Evolutionary conservation across 2,329 filamentous ascomycete genomes (phyloP), one percentile per base, ranked within the genome.

Genomic region (Clarireedia hainanense): DNA sequence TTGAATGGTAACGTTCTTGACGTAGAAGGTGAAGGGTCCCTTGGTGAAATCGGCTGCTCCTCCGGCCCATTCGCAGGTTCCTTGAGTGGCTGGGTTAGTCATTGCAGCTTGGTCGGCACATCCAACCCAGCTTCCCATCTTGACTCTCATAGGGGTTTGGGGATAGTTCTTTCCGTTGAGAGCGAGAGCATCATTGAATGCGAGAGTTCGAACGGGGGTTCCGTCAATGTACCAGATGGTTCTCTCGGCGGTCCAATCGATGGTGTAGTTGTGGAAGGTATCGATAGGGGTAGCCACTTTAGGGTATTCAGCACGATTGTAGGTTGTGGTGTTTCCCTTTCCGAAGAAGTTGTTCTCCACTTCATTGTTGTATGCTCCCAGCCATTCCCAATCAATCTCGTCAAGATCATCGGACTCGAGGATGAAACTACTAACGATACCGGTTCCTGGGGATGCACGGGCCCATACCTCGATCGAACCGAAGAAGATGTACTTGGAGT

Each of bases 61-160:
- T 48, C 85, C 84, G 47, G 85, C 84, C 86, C 85, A 89, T 54
- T 80, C 68, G 56, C 85, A 76, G 24, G 83, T 86, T 48, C 85
- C 84, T 58, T 72, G 58, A n/a, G 76, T 69, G 39, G 74, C 69
- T 55, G 72, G 69, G 4, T 72, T 69, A 52, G 74, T 72, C 54
- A 74, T 73, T 23, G 72, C 77, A 24, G 63, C 64, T 30, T 7
- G 2, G 48, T 15, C 20, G 12, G 30, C 39, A 51, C 67, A 69
- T 52, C 65, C 70, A 46, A 77, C 71, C 75, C 79, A 82, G 60
- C 78, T 77, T 50, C 83, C 81, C 50, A 86, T 72, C 73, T 83
- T 83, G 63, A 86, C 68, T 55, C 80, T 78, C 79, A 85, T 85
- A 9, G 86, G 86, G 0, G 84, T 86, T 71, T 89, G 86, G 2